Conservation (phyloP, 768 basidiomycete species). For the Lepiota subincarnata region DNA sequence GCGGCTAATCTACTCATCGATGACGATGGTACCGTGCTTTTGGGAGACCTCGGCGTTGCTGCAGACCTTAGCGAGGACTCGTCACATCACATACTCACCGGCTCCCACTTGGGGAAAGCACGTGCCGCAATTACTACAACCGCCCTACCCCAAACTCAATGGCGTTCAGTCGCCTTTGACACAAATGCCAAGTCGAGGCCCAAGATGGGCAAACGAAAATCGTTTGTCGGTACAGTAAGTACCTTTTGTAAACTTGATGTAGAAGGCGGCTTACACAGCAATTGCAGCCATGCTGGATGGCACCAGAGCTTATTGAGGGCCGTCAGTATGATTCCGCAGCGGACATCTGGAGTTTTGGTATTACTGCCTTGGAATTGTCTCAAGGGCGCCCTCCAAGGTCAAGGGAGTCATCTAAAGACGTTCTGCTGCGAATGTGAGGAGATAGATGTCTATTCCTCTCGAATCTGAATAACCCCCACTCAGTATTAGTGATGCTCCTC, state of each 20-base stretch:
- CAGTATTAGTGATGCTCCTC: conserved; percentile 75
- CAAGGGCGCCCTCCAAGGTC: conserved; percentile 87
- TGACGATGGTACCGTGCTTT: conserved; percentile 83
- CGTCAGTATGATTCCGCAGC: conserved; percentile 80
- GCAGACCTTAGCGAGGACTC: conserved; percentile 74
- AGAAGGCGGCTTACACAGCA: background rate
- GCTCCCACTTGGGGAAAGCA: conserved; percentile 22
- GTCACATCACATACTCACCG: conserved; percentile 27
- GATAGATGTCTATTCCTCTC: background rate
- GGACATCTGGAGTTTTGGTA: conserved; percentile 96
- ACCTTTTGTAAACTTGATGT: background rate
- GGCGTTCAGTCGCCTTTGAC: conserved; percentile 31
- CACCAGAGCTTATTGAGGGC: conserved; percentile 87
- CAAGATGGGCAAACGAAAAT: conserved; percentile 73
- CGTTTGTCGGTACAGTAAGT: conserved; percentile 86
- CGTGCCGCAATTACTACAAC: conserved; percentile 27
- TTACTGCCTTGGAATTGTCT: conserved; percentile 88
- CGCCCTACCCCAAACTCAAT: conserved; percentile 25
- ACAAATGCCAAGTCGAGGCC: conserved; percentile 30
- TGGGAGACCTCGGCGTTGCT: conserved; percentile 92
- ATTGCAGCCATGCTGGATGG: conserved; percentile 91
- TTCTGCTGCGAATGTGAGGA: conserved; percentile 68
- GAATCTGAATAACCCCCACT: conserved; percentile 1
- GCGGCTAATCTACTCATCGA: conserved; percentile 92
- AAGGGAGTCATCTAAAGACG: conserved; percentile 65